A percentile compares a stretch with the other conserved stretches of the same genome.
Evolutionary conservation across 805 yeast species (phyloP).

Genomic region (Nakazawaea peltata): DNA sequence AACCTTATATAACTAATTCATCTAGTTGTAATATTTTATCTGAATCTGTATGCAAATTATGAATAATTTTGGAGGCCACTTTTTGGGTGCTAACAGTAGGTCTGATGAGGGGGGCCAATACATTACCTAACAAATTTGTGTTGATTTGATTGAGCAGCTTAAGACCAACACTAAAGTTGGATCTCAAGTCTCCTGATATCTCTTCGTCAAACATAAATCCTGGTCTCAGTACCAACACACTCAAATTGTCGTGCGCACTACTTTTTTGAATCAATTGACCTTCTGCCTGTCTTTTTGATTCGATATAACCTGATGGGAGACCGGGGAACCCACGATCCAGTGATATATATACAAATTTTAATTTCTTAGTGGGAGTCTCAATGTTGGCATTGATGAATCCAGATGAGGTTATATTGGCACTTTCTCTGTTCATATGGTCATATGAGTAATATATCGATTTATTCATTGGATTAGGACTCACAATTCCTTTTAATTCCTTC

Average conservation of each 20-base stretch:
- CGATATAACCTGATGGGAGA: slow-evolving; percentile 63
- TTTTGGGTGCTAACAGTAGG: slow-evolving; percentile 61
- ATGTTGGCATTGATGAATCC: slow-evolving; percentile 24
- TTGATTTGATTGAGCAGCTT: slow-evolving; percentile 37
- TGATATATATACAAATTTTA: slow-evolving; percentile 60
- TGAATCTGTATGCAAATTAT: slow-evolving; percentile 23
- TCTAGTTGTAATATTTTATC: slow-evolving; percentile 55
- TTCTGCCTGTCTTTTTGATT: slow-evolving; percentile 76
- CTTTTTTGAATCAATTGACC: slow-evolving; percentile 38
- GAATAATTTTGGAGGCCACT: slow-evolving; percentile 54
- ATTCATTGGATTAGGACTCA: slow-evolving; percentile 55
- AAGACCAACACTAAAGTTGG: slow-evolving; percentile 32
- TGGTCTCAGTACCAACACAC: slow-evolving; percentile 67
- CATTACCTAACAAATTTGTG: slow-evolving; percentile 28
- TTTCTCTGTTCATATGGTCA: slow-evolving; percentile 58
- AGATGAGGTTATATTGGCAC: slow-evolving; percentile 59
- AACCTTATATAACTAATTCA: slow-evolving; percentile 23
- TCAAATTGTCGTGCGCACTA: slow-evolving; percentile 10
- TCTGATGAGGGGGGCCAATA: slow-evolving; percentile 41
- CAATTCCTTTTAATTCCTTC: slow-evolving; percentile 22
- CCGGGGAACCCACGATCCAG: slow-evolving; percentile 70
- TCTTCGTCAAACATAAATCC: slow-evolving; percentile 72
- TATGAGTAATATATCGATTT: slow-evolving; percentile 39
- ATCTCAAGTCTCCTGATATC: slow-evolving; percentile 25
- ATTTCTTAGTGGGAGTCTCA: slow-evolving; percentile 9